Base-by-base conservation (phyloP, 2,329 filamentous ascomycete species). In the Botrytis pseudocinerea region DNA sequence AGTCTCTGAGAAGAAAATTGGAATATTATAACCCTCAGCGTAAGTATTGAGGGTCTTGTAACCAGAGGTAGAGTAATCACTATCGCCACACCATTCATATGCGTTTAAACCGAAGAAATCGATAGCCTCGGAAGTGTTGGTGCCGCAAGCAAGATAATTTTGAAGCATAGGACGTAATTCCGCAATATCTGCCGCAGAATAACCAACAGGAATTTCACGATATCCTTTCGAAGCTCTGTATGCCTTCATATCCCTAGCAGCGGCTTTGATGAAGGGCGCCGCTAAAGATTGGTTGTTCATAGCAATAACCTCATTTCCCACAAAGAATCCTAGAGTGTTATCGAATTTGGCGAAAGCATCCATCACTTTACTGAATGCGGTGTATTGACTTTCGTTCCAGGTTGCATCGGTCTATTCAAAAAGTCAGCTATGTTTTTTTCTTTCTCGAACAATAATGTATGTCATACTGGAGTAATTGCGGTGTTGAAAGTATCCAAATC, bases 21-120 rank as follows among this genome's bases (percentile, higher is more conserved):
- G 94, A n/a, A 97, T 89, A 64, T 90, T 91, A 82, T 94, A 95
- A 78, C 88, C 82, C 54, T 87, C 86, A 9, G 92, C 90, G 76
- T 92, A 90, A 70, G 85, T 82, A 81, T 94, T 87, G 42, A 97
- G 88, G 75, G 85, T 85, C 64, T 85, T 80, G 83, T 97, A 97
- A 73, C 93, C 93, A 3, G 93, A 89, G 9, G 82, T 84, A 8
- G 81, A 82, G 82, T 90, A 94, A 12, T 81, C 83, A 22, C 76
- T 76, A 25, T 76, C 72, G 75, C 91, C 91, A 78, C 91, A 93
- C 91, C 91, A 93, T 80, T 94, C 92, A 81, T 97, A 96, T 66
- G 93, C 93, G 81, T 97, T 97, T 75, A 97, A 85, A 2, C 91
- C 88, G 82, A 94, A 97, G 83, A 97, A 96, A 81, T 97, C 94